Evolutionary conservation across 2,329 filamentous ascomycete genomes (phyloP).

Genomic region (Fusarium drepaniforme): DNA sequence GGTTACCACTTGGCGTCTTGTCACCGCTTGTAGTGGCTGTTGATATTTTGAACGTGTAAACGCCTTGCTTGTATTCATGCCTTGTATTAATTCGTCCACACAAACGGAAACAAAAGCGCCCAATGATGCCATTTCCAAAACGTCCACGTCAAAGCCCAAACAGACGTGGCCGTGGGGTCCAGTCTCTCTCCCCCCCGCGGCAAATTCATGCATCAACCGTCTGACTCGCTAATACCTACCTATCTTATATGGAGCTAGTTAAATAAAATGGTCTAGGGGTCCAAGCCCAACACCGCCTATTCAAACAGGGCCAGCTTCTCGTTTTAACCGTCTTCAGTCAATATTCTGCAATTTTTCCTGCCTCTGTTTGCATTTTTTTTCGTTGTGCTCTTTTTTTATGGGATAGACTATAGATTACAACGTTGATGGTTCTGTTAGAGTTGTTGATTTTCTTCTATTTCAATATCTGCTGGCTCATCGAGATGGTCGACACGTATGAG

Average conservation of each 20-base stretch:
- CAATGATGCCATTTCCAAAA: slow-evolving; percentile 7
- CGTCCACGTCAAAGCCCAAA: neutral
- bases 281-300: slow-evolving; percentile 37
- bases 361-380: slow-evolving; percentile 26
- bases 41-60: neutral
- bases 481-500: slow-evolving; percentile 46
- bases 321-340: slow-evolving; percentile 23
- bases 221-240: neutral
- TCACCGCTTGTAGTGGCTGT: neutral
- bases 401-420: slow-evolving; percentile 1
- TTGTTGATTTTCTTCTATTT: neutral
- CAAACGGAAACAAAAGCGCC: neutral
- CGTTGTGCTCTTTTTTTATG: neutral
- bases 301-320: slow-evolving; percentile 8
- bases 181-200: slow-evolving; percentile 4
- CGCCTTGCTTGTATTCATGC: neutral
- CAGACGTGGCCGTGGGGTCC: slow-evolving; percentile 8
- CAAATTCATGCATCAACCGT: slow-evolving; percentile 15
- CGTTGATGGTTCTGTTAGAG: neutral
- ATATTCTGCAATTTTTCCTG: slow-evolving; percentile 6
- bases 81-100: neutral
- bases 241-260: slow-evolving; percentile 3
- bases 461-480: neutral
- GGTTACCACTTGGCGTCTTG: neutral
- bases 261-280: slow-evolving; percentile 11